Percentiles rank a stretch among this genome's conserved stretches.
These are phyloP conservation scores for Paraconiothyrium sp. DNA, from an alignment of 2,329 filamentous ascomycete genomes.

Conservation along the genomic window DNA sequence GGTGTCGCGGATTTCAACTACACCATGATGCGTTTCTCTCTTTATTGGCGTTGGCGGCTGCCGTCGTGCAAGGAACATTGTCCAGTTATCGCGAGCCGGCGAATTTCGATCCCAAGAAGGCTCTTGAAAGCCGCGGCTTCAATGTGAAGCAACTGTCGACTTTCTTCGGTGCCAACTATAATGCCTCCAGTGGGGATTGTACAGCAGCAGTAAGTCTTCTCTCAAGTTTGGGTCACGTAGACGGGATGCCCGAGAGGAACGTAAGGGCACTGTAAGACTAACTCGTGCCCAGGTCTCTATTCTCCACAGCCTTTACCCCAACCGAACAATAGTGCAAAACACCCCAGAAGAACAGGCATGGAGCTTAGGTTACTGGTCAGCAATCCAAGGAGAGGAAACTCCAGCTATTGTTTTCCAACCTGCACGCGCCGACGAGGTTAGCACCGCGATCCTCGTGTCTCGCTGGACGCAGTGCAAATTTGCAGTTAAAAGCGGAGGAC, in stretches of 20 bases:
- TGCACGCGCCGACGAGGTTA: constrained; percentile 26
- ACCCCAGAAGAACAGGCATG: constrained; percentile 3
- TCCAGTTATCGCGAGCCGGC: constrained; percentile 6
- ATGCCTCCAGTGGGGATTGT: constrained; percentile 3
- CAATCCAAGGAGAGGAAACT: neutral
- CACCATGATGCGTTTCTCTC: constrained; percentile 5
- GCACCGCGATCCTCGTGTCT: constrained; percentile 32
- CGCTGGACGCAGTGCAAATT: constrained; percentile 35
- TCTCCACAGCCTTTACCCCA: constrained; percentile 1
- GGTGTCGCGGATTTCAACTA: neutral
- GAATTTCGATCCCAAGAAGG: neutral
- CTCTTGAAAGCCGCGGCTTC: constrained; percentile 1
- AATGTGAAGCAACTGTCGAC: neutral
- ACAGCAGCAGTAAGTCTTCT: constrained; percentile 5
- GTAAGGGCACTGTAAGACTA: neutral
- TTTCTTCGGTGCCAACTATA: neutral
- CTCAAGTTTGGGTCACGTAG: neutral
- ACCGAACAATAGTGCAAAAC: constrained; percentile 1
- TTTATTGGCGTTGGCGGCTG: constrained; percentile 5
- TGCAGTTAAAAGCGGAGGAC: constrained; percentile 15
- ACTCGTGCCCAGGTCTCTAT: constrained; percentile 1
- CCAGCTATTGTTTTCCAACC: constrained; percentile 36
- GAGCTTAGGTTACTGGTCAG: constrained; percentile 11
- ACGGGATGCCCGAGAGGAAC: neutral
- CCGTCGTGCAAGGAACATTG: neutral